These are phyloP conservation scores for Polychaeton citri DNA, from an alignment of 2,329 filamentous ascomycete species.

Conservation along the genomic window DNA sequence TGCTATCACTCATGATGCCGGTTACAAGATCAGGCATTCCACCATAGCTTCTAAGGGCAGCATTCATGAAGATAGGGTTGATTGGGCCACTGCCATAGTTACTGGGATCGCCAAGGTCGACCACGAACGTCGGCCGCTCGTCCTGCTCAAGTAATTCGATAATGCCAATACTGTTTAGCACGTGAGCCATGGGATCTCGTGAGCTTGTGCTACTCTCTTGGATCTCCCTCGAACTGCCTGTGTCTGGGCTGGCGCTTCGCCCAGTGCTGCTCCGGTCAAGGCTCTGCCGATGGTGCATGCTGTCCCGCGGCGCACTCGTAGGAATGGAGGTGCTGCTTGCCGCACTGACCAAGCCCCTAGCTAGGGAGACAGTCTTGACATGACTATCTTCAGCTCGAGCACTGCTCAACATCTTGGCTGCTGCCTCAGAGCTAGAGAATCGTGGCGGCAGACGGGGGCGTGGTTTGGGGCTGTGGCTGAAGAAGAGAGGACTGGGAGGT, in stretches of 20 bases:
- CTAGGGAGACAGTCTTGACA: slow-evolving; percentile 39
- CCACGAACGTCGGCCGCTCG: slow-evolving; percentile 60
- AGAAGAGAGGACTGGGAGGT: slow-evolving; percentile 39
- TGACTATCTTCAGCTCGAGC: slow-evolving; percentile 34
- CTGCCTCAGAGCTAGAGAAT: slow-evolving; percentile 45
- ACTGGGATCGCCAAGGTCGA: slow-evolving; percentile 50
- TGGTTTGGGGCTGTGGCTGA: slow-evolving; percentile 31
- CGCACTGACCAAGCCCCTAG: slow-evolving; percentile 30
- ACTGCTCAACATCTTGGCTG: slow-evolving; percentile 44
- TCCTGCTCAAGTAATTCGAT: slow-evolving; percentile 65
- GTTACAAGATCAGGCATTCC: slow-evolving; percentile 44
- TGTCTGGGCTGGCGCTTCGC: slow-evolving; percentile 15
- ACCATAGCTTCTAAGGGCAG: slow-evolving; percentile 47
- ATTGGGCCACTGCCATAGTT: slow-evolving; percentile 43
- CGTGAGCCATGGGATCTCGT: slow-evolving; percentile 25
- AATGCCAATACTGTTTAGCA: slow-evolving; percentile 52
- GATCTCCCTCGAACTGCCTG: slow-evolving; percentile 4
- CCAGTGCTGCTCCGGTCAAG: slow-evolving; percentile 17
- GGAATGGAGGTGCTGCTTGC: slow-evolving; percentile 3
- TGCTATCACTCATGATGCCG: slow-evolving; percentile 27
- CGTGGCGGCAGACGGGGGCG: slow-evolving; percentile 36
- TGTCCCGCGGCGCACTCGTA: slow-evolving; percentile 22
- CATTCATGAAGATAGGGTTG: slow-evolving; percentile 55
- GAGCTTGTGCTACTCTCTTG: slow-evolving; percentile 22
- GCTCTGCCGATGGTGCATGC: slow-evolving; percentile 33